Percentiles rank a stretch among this genome's conserved stretches.
phyloP scores from a whole-genome alignment of 805 yeast species.

The Debaryomyces castellii region DNA sequence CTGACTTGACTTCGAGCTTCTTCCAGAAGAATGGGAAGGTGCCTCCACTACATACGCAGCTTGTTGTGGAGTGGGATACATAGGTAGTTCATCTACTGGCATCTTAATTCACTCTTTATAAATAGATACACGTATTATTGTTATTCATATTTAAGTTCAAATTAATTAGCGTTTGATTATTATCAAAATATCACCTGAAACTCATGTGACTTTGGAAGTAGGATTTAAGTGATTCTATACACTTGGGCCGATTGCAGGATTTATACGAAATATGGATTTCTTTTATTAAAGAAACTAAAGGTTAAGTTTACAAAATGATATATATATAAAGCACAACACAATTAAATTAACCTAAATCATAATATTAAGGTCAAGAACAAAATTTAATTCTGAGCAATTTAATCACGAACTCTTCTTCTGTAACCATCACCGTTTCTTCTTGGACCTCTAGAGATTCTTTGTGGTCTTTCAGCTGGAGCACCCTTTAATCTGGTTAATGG shows the following conservation, averaged over 20 bases:
- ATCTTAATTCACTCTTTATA: conserved; percentile 6
- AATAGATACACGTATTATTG: background rate
- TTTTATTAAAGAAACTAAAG: conserved; percentile 6
- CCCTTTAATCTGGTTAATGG: conserved; percentile 97
- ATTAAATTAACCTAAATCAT: conserved; percentile 7
- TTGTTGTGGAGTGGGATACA: conserved; percentile 47
- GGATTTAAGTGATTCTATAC: background rate
- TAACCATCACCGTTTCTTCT: conserved; percentile 37
- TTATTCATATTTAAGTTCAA: background rate
- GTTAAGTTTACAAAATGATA: conserved; percentile 6
- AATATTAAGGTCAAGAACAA: background rate
- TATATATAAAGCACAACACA: conserved; percentile 9
- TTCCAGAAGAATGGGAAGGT: conserved; percentile 5
- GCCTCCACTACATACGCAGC: conserved; percentile 31
- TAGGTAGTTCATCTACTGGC: conserved; percentile 40
- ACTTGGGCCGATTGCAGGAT: background rate
- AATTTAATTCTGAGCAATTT: conserved; percentile 15
- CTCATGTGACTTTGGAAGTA: background rate
- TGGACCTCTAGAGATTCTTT: conserved; percentile 41
- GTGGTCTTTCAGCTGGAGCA: conserved; percentile 79
- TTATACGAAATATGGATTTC: conserved; percentile 4
- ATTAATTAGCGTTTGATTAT: background rate
- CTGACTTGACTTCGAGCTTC: conserved; percentile 7
- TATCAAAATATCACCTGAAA: background rate
- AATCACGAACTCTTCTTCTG: conserved; percentile 65